Evolutionary conservation across 306 rosid genomes (phyloP).

Genomic region (Luffa acutangula): DNA sequence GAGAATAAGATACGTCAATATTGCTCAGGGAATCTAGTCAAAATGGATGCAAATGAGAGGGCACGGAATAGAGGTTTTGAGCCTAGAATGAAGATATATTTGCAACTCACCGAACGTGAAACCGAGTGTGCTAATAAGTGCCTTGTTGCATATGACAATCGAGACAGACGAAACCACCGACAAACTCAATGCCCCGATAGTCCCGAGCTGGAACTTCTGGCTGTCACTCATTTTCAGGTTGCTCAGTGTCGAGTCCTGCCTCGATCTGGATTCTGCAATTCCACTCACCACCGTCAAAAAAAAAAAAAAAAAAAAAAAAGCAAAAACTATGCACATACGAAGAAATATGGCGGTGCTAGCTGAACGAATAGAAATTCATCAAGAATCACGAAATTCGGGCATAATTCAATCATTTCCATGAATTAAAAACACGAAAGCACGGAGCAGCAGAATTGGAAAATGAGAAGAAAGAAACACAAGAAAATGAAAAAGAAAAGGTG

Average conservation of each 20-base stretch:
- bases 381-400: not conserved
- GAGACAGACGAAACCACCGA: conserved; percentile 34
- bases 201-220: conserved; percentile 26
- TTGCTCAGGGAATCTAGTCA: not conserved
- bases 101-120: conserved; percentile 29
- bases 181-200: conserved; percentile 33
- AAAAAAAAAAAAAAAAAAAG: too few species aligned
- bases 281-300: conserved; percentile 1
- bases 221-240: conserved; percentile 5
- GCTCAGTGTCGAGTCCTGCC: not conserved
- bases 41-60: not conserved
- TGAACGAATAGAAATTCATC: not conserved
- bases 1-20: not conserved
- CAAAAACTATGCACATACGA: not conserved
- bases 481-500: not conserved
- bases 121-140: conserved; percentile 25
- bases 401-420: not conserved
- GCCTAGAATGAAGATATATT: not conserved
- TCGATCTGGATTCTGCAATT: conserved; percentile 18
- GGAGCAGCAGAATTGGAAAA: not conserved
- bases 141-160: conserved; percentile 29
- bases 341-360: not conserved
- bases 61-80: not conserved
- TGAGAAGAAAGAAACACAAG: not conserved
- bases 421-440: not conserved